These are phyloP conservation scores for Przewalskia tangutica DNA, from an alignment of 257 asterid genomes.

Conservation along the genomic window DNA sequence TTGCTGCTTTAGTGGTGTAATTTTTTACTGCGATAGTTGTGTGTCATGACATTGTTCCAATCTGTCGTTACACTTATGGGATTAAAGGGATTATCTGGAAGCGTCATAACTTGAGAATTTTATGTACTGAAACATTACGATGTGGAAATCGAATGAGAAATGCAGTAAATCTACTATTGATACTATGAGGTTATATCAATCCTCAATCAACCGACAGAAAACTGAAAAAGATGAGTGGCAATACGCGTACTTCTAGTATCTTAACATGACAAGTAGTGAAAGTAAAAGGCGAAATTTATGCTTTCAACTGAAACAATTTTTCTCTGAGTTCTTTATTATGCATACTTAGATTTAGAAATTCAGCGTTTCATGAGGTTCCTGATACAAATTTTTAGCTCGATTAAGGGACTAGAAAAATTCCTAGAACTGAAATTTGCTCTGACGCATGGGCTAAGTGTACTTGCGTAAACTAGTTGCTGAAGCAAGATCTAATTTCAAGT, in stretches of 20 bases:
- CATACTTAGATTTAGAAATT: neutral
- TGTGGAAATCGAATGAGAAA: neutral
- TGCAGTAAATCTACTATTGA: neutral
- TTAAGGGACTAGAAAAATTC: neutral
- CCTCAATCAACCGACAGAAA: neutral
- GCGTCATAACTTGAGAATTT: neutral
- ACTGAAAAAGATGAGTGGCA: neutral
- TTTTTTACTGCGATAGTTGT: neutral
- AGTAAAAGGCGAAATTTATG: neutral
- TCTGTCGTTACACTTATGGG: neutral
- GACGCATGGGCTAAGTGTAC: neutral
- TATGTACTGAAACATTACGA: neutral
- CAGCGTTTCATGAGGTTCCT: neutral
- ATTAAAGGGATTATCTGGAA: neutral
- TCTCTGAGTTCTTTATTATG: neutral
- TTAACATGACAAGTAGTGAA: neutral
- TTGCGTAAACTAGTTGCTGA: neutral
- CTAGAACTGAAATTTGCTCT: neutral
- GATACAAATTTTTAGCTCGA: neutral
- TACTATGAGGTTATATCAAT: neutral
- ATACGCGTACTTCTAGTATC: neutral
- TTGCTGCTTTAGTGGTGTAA: neutral
- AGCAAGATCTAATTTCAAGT: neutral
- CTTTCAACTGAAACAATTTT: neutral
- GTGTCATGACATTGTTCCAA: neutral